A percentile compares a stretch with the other conserved stretches of the same genome.
Evolutionary conservation across 176 grass and related monocot species (phyloP).

Genomic region (Bolboschoenus planiculmis): DNA sequence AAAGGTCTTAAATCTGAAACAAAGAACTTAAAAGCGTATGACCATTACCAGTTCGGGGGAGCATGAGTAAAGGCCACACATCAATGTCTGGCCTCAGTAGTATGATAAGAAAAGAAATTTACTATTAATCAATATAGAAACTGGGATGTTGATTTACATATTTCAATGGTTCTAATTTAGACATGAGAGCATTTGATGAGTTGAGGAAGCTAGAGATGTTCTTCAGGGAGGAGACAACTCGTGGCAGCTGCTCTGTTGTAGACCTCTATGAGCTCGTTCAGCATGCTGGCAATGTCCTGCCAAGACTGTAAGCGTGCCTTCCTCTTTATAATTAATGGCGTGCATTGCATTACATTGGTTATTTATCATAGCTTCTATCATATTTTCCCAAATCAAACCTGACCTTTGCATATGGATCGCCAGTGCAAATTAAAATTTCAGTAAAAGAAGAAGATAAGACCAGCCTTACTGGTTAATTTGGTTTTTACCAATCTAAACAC

Average conservation of each 20-base stretch:
- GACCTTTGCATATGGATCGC: neutral
- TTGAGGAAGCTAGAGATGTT: slow-evolving; percentile 98
- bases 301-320: slow-evolving; percentile 64
- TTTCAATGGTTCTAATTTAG: slow-evolving; percentile 29
- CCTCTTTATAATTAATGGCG: neutral
- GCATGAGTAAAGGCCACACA: neutral
- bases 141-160: neutral
- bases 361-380: neutral
- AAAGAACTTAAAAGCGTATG: neutral
- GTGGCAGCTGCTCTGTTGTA: slow-evolving; percentile 75
- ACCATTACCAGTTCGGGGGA: neutral
- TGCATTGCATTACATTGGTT: neutral
- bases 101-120: neutral
- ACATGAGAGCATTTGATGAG: slow-evolving; percentile 98
- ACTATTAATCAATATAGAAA: neutral
- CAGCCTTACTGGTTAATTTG: neutral
- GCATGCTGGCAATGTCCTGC: slow-evolving; percentile 87
- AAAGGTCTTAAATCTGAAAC: neutral
- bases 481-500: neutral
- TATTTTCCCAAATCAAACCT: neutral
- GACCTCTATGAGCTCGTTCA: slow-evolving; percentile 95
- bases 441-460: neutral
- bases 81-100: neutral
- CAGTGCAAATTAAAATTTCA: neutral
- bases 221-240: slow-evolving; percentile 82